Percentiles rank a stretch among this genome's conserved stretches.
Evolutionary conservation across 2,329 filamentous ascomycete genomes (phyloP).

Genomic region (Colletotrichum abscissum): DNA sequence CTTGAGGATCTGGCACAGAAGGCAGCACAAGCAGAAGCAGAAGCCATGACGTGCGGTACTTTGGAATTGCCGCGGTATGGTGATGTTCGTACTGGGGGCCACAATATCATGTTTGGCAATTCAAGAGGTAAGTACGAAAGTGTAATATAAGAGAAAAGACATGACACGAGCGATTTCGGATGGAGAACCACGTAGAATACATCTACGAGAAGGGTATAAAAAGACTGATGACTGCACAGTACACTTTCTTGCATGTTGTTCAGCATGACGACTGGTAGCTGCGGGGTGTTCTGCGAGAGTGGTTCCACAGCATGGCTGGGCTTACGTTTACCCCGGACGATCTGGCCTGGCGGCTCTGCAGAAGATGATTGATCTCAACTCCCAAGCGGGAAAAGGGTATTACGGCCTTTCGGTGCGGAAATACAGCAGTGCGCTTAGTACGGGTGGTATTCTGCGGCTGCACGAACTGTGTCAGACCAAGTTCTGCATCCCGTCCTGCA

Average conservation of each 20-base stretch:
- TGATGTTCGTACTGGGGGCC: not conserved
- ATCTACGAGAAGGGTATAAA: not conserved
- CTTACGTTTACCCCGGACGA: not conserved
- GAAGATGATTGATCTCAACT: not conserved
- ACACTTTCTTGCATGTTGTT: no score
- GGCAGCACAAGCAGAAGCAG: not conserved
- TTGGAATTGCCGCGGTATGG: not conserved
- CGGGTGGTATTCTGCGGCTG: not conserved
- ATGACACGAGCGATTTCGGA: not conserved
- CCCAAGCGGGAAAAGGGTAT: not conserved
- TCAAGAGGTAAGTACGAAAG: no score
- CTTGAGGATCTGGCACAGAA: not conserved
- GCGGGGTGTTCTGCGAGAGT: not conserved
- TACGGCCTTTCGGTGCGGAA: not conserved
- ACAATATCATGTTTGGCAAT: not conserved
- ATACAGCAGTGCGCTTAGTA: not conserved
- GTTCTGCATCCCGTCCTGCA: not conserved
- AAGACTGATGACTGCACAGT: no score
- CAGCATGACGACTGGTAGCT: not conserved
- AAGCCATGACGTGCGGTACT: not conserved
- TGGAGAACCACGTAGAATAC: not conserved
- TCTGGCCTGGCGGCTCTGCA: not conserved
- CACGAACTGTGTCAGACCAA: not conserved
- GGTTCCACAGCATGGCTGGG: slow-evolving; percentile 1
- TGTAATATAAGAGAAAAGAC: not conserved